Percentiles rank a stretch among this genome's conserved stretches.
Conservation (phyloP, 2,329 filamentous ascomycete species). For the Westerdykella sp. region DNA sequence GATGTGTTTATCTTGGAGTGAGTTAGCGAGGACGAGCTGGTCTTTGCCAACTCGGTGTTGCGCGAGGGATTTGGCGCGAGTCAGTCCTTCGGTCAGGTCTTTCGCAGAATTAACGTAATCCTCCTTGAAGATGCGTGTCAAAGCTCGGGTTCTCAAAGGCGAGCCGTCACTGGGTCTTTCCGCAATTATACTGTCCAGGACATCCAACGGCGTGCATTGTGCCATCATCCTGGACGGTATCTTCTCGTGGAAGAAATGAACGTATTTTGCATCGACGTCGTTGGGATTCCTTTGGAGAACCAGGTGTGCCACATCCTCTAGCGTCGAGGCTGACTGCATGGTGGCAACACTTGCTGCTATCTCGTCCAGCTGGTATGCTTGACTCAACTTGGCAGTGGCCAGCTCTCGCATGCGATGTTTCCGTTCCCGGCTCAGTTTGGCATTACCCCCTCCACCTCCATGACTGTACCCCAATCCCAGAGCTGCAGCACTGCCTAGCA, state of each 20-base stretch:
- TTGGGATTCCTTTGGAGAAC: constrained; percentile 65
- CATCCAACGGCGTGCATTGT: constrained; percentile 61
- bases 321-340: constrained; percentile 71
- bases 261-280: constrained; percentile 72
- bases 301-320: constrained; percentile 68
- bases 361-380: constrained; percentile 75
- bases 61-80: constrained; percentile 45
- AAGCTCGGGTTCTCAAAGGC: constrained; percentile 64
- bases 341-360: constrained; percentile 76
- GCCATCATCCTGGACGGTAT: constrained; percentile 70
- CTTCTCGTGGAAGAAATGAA: constrained; percentile 92
- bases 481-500: constrained; percentile 48
- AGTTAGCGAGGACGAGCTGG: constrained; percentile 49
- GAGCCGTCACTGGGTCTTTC: constrained; percentile 59
- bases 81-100: constrained; percentile 64
- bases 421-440: constrained; percentile 67
- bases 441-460: constrained; percentile 49
- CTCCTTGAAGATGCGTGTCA: constrained; percentile 68
- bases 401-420: constrained; percentile 75
- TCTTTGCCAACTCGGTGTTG: constrained; percentile 47
- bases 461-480: constrained; percentile 50
- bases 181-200: constrained; percentile 62
- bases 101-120: constrained; percentile 63
- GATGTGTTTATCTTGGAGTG: constrained; percentile 35
- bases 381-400: constrained; percentile 68